A percentile compares a stretch with the other conserved stretches of the same genome.
phyloP scores from a whole-genome alignment of 2,329 filamentous ascomycete species.

The Alternaria gansuensis region DNA sequence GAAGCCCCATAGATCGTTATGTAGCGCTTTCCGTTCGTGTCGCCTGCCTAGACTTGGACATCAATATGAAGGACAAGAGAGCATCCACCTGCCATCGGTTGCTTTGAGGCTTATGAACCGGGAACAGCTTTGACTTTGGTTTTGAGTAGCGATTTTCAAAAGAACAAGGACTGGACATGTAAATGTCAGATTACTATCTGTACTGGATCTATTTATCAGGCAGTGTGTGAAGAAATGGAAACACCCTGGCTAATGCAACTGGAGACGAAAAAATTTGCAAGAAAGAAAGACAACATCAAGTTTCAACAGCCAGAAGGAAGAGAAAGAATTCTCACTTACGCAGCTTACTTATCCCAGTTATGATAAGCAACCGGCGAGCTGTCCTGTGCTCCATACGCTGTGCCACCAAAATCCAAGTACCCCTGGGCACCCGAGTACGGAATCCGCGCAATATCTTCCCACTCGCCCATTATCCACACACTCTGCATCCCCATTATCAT shows the following conservation, averaged over 20 bases:
- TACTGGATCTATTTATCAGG: background rate
- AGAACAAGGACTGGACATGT: background rate
- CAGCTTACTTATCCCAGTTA: constrained; percentile 16
- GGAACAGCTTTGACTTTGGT: background rate
- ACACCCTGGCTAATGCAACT: too few relatives aligned
- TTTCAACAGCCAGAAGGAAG: too few relatives aligned
- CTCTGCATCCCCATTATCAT: constrained; percentile 65
- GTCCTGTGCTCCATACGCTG: constrained; percentile 51
- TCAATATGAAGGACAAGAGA: too few relatives aligned
- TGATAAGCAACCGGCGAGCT: constrained; percentile 23
- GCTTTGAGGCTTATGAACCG: too few relatives aligned
- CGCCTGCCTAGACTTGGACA: too few relatives aligned
- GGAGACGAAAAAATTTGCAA: too few relatives aligned
- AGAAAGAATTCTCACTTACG: background rate
- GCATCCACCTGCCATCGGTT: too few relatives aligned
- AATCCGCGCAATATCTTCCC: constrained; percentile 50
- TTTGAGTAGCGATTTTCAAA: background rate
- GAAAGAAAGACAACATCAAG: too few relatives aligned
- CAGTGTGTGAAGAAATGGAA: too few relatives aligned
- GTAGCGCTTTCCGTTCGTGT: too few relatives aligned
- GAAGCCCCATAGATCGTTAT: too few relatives aligned
- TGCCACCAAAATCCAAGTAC: constrained; percentile 57
- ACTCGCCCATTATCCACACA: constrained; percentile 59
- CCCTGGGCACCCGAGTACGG: constrained; percentile 52
- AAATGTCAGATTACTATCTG: background rate